phyloP scores from a whole-genome alignment of 73 alveolate genomes.

The Diophrys sp. region DNA sequence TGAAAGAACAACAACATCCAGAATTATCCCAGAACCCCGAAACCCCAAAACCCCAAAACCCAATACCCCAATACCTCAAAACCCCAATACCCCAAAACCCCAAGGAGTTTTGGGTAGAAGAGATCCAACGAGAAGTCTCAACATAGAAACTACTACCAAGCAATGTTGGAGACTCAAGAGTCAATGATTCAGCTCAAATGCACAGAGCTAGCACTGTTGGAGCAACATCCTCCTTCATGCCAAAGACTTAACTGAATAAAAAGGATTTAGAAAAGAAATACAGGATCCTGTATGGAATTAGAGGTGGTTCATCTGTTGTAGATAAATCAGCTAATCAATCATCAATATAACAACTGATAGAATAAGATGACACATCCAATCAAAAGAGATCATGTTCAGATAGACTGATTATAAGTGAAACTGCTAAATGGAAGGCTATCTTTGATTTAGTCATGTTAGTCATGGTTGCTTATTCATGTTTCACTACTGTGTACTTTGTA shows the following conservation, averaged over 20 bases:
- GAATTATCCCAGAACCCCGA: not conserved
- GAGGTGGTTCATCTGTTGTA: not conserved
- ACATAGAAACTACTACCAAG: too few relatives aligned
- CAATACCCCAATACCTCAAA: not conserved
- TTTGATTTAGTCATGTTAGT: conserved; percentile 51
- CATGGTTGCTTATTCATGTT: conserved; percentile 55
- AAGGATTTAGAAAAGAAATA: not conserved
- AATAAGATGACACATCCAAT: conserved; percentile 1
- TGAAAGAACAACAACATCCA: too few relatives aligned
- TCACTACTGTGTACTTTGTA: conserved; percentile 47
- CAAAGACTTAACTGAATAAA: not conserved
- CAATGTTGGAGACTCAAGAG: too few relatives aligned
- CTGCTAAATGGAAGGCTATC: conserved; percentile 49
- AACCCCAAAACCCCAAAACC: conserved; percentile 4
- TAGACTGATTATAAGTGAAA: conserved; percentile 33
- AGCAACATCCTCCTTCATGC: too few relatives aligned
- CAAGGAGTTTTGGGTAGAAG: too few relatives aligned
- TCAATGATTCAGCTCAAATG: too few relatives aligned
- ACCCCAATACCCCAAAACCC: conserved; percentile 3
- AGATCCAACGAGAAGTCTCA: too few relatives aligned
- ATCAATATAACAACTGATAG: not conserved
- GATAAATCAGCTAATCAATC: not conserved
- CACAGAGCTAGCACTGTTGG: too few relatives aligned
- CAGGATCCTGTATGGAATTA: not conserved
- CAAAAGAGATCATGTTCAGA: conserved; percentile 16